These are phyloP conservation scores for Ustilago lituana DNA, from an alignment of 1,284 basidiomycete species.

Conservation along the genomic window DNA sequence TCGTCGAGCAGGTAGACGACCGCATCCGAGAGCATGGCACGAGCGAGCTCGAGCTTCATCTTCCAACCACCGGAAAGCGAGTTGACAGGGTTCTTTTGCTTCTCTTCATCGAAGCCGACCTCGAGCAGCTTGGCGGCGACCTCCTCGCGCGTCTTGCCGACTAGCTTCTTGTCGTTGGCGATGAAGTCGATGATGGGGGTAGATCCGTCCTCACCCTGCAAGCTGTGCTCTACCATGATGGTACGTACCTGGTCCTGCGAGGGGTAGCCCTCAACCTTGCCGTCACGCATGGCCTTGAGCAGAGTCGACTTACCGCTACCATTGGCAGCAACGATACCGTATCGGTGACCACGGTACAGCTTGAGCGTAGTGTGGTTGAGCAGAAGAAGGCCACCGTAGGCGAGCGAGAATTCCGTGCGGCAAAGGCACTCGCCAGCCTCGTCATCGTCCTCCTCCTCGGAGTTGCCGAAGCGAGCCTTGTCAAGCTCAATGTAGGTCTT, in stretches of 20 bases:
- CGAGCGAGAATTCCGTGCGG: constrained; percentile 92
- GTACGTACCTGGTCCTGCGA: constrained; percentile 83
- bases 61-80: constrained; percentile 98
- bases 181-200: constrained; percentile 87
- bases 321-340: constrained; percentile 95
- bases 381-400: constrained; percentile 92
- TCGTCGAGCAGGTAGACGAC: constrained; percentile 90
- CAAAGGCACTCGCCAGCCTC: constrained; percentile 76
- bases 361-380: constrained; percentile 94
- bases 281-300: constrained; percentile 92
- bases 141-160: constrained; percentile 58
- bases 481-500: constrained; percentile 60
- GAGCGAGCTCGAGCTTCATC: constrained; percentile 88
- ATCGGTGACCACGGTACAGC: constrained; percentile 83
- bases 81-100: constrained; percentile 85
- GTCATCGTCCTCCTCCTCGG: constrained; percentile 76
- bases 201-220: constrained; percentile 89
- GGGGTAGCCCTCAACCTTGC: constrained; percentile 95
- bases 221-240: constrained; percentile 94
- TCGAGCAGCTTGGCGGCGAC: constrained; percentile 56
- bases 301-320: constrained; percentile 96
- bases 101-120: constrained; percentile 83
- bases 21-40: constrained; percentile 70
- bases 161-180: constrained; percentile 74
- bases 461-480: constrained; percentile 62